Evolutionary conservation across 2,329 filamentous ascomycete species (phyloP), one percentile per base, ranked within the genome.

Genomic region (Chaetomiaceae sp.): DNA sequence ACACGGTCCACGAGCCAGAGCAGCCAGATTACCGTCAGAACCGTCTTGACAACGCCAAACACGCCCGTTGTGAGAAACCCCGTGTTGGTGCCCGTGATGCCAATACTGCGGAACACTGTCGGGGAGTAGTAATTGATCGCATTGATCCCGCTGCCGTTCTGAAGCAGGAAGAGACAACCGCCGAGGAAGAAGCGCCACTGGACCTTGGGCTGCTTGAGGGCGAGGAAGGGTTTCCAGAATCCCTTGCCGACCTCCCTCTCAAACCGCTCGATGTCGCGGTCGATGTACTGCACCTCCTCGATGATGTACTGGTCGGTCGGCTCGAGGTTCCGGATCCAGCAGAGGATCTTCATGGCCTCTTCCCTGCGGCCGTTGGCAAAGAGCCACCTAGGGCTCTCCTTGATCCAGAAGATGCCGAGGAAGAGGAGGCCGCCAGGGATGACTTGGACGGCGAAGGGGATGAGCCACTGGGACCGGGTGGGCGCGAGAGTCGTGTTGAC

Each of bases 111-210:
- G 75, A 90, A 89, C 9, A 89, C 80, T 0, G 80, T 85, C 0
- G 86, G 85, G 1, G 74, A 78, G 69, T 86, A 89, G 71, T 89
- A 90, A 73, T 89, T 90, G 72, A 88, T 85, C 19, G 87, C 86
- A 61, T 90, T 90, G 72, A 90, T 90, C 2, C 87, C 87, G 3
- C 74, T 78, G 46, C 84, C 84, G 62, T 92, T 92, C 69, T 92
- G 88, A 78, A 84, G 90, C 49, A 91, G 73, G 75, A 91, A 91
- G 19, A 92, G 76, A 63, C 88, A 80, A 51, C 80, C 80, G 43
- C 88, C 88, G 11, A 91, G 76, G 66, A 89, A 80, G 70, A 92
- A 84, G 38, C 88, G 81, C 75, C 83, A 89, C 60, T 81, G 81
- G 23, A 88, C 78, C 64, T 78, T 79, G 54, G 71, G 74, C 59